Percentiles rank a stretch among this genome's conserved stretches.
Evolutionary conservation across 75 land plant genomes (phyloP).

Genomic region (Sequoia sempervirens): DNA sequence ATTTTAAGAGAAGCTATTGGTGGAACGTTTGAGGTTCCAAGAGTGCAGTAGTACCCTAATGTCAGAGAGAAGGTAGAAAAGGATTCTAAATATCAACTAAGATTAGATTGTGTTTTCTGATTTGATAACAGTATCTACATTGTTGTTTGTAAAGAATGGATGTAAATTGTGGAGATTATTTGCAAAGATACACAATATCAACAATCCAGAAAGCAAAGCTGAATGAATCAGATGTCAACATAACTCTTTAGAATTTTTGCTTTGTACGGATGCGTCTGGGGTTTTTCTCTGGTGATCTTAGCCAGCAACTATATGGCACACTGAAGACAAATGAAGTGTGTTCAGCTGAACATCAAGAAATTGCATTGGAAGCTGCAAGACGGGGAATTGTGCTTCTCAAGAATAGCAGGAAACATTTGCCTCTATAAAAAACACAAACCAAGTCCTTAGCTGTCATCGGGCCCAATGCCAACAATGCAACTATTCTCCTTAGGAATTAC

Average conservation of each 20-base stretch:
- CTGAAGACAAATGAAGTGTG: conserved; percentile 53
- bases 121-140: not conserved
- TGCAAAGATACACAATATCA: conserved; percentile 25
- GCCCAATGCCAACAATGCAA: conserved; percentile 65
- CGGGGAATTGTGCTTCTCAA: conserved; percentile 90
- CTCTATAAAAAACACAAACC: conserved; percentile 21
- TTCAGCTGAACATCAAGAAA: conserved; percentile 45
- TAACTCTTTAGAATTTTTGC: conserved; percentile 69
- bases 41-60: not conserved
- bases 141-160: conserved; percentile 30
- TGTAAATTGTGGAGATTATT: conserved; percentile 39
- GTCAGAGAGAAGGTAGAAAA: not conserved
- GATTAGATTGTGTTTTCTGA: not conserved
- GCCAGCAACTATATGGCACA: conserved; percentile 30
- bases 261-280: conserved; percentile 80
- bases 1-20: not conserved
- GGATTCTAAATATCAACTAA: not conserved
- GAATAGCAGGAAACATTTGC: conserved; percentile 59
- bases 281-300: conserved; percentile 68
- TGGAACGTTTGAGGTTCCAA: not conserved
- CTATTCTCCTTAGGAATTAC: conserved; percentile 75
- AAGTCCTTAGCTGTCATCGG: conserved; percentile 72
- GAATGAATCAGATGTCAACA: conserved; percentile 15
- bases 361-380: conserved; percentile 83
- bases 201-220: conserved; percentile 26